Conservation (phyloP, 2,329 filamentous ascomycete species). For the Ceratocystis cacaofunesta region DNA sequence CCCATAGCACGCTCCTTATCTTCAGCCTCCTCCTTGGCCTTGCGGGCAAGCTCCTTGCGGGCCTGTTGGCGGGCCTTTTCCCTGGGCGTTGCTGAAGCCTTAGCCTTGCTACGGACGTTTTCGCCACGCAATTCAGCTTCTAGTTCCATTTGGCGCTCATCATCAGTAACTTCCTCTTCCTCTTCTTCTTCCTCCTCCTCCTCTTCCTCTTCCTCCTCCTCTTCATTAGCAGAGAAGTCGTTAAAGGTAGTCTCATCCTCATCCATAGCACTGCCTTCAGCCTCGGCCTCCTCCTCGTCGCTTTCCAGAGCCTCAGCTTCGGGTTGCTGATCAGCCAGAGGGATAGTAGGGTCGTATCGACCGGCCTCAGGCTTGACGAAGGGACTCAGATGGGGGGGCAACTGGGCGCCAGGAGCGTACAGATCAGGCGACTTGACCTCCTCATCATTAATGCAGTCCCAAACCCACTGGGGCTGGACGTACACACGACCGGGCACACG, state of each 20-base stretch:
- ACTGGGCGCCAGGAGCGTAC: conserved; percentile 75
- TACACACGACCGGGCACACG: conserved; percentile 86
- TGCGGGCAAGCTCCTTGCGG: conserved; percentile 53
- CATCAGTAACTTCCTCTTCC: conserved; percentile 26
- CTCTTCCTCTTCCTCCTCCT: conserved; percentile 30
- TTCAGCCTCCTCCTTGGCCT: conserved; percentile 63
- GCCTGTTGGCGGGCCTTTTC: conserved; percentile 54
- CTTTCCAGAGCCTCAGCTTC: conserved; percentile 69
- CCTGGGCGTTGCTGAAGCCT: conserved; percentile 32
- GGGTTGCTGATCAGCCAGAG: conserved; percentile 74
- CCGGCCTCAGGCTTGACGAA: conserved; percentile 82
- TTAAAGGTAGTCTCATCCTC: conserved; percentile 26
- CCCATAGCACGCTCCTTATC: conserved; percentile 87
- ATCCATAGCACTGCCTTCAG: conserved; percentile 37
- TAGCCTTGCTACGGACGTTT: conserved; percentile 35
- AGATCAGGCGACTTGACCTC: conserved; percentile 74
- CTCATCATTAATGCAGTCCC: conserved; percentile 90
- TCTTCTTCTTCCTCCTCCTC: conserved; percentile 32
- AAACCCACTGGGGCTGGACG: conserved; percentile 95
- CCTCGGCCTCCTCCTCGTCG: conserved; percentile 38
- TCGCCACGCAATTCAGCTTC: conserved; percentile 79
- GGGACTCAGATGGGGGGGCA: conserved; percentile 89
- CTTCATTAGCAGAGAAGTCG: conserved; percentile 33
- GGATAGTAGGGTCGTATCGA: conserved; percentile 78
- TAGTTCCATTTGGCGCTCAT: conserved; percentile 66